These are phyloP conservation scores for Neonectria coccinea DNA, from an alignment of 2,329 filamentous ascomycete species.

Conservation along the genomic window DNA sequence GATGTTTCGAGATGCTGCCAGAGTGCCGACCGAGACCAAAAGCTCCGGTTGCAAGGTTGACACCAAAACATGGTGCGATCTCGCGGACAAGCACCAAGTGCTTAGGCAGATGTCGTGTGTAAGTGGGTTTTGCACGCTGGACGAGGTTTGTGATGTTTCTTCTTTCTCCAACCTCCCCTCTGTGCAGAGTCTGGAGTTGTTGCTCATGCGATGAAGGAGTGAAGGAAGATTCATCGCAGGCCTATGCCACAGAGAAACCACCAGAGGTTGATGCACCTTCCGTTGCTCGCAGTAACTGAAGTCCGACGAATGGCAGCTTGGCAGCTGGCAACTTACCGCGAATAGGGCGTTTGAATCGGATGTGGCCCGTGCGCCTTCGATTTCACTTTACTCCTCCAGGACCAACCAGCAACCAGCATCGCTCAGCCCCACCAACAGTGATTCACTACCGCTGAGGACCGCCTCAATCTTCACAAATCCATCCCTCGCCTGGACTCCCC, in stretches of 20 bases:
- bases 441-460: background rate
- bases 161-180: background rate
- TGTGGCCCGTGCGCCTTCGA: background rate
- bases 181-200: background rate
- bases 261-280: background rate
- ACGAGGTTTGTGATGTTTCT: background rate
- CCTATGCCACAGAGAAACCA: background rate
- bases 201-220: background rate
- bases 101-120: background rate
- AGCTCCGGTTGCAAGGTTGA: background rate
- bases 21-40: background rate
- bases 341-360: background rate
- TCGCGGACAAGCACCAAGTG: background rate
- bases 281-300: background rate
- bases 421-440: background rate
- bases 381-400: background rate
- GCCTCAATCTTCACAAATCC: background rate
- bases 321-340: background rate
- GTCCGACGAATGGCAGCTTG: background rate
- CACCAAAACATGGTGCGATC: background rate
- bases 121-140: background rate
- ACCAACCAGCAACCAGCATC: background rate
- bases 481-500: background rate
- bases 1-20: slow-evolving; percentile 1
- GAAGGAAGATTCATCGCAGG: background rate